phyloP scores from a whole-genome alignment of 192 early-diverging fungal species.

The Backusella psychrophila region DNA sequence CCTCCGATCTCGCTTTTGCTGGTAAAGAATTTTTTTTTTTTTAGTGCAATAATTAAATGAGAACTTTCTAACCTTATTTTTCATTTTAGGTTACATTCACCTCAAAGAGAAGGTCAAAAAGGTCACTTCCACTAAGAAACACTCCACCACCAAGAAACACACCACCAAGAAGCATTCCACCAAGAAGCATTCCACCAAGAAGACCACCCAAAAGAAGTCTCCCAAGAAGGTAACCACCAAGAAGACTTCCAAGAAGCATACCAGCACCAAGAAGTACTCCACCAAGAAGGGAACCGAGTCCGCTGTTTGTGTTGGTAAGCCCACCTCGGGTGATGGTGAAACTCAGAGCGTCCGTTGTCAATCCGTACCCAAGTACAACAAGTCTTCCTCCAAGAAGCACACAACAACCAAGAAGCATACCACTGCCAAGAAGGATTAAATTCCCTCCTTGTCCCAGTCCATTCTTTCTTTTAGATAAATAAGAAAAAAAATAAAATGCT shows the following conservation, averaged over 20 bases:
- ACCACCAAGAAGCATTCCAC: neutral
- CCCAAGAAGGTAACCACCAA: neutral
- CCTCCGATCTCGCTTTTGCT: slow-evolving; percentile 11
- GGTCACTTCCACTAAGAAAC: neutral
- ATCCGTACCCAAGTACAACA: neutral
- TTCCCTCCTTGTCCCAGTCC: neutral
- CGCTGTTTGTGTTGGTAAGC: neutral
- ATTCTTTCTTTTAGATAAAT: neutral
- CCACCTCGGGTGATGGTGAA: neutral
- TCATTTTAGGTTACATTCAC: slow-evolving; percentile 11
- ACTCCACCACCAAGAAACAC: neutral
- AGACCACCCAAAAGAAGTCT: neutral
- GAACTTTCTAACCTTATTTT: neutral
- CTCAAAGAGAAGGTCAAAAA: neutral
- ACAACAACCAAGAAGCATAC: neutral
- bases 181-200: neutral
- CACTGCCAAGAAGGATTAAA: neutral
- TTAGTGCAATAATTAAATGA: neutral
- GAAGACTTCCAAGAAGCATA: neutral
- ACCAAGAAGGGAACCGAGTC: neutral
- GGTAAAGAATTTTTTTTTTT: slow-evolving; percentile 11
- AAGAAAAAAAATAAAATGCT: neutral
- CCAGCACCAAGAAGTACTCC: neutral
- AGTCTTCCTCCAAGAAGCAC: neutral
- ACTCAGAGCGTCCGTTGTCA: neutral